phyloP scores from a whole-genome alignment of 192 early-diverging fungal species.

The Backusella macrospora region DNA sequence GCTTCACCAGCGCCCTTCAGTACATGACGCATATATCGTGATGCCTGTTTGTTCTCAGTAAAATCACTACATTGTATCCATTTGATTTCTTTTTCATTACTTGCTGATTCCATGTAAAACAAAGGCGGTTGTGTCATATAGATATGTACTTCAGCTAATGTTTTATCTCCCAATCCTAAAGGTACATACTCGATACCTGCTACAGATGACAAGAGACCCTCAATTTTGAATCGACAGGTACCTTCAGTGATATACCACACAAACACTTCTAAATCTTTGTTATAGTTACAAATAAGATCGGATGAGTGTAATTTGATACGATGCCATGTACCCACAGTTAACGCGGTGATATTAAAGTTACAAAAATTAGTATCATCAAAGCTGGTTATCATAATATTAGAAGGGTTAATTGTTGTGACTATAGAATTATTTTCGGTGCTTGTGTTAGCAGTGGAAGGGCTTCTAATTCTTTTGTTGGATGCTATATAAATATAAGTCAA shows the following conservation, averaged over 20 bases:
- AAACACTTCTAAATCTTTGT: conserved; percentile 45
- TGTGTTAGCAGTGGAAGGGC: neutral
- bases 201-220: conserved; percentile 51
- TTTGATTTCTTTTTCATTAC: neutral
- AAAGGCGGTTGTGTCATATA: conserved; percentile 53
- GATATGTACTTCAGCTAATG: conserved; percentile 47
- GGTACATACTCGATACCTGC: conserved; percentile 45
- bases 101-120: conserved; percentile 60
- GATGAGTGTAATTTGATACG: conserved; percentile 51
- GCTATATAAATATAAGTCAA: neutral
- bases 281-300: conserved; percentile 57
- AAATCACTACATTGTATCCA: conserved; percentile 69
- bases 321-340: conserved; percentile 64
- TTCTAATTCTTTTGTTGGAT: neutral
- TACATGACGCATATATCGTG: conserved; percentile 51
- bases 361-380: neutral
- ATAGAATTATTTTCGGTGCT: neutral
- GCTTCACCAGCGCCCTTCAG: conserved; percentile 45
- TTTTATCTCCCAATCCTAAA: conserved; percentile 19
- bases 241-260: conserved; percentile 62
- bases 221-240: conserved; percentile 59
- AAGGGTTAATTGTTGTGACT: neutral
- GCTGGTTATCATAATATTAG: neutral
- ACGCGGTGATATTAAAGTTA: conserved; percentile 44
- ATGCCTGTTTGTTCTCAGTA: conserved; percentile 65